Conservation (phyloP, 306 rosid genomes). For the Oxytropis ochrocephala region DNA sequence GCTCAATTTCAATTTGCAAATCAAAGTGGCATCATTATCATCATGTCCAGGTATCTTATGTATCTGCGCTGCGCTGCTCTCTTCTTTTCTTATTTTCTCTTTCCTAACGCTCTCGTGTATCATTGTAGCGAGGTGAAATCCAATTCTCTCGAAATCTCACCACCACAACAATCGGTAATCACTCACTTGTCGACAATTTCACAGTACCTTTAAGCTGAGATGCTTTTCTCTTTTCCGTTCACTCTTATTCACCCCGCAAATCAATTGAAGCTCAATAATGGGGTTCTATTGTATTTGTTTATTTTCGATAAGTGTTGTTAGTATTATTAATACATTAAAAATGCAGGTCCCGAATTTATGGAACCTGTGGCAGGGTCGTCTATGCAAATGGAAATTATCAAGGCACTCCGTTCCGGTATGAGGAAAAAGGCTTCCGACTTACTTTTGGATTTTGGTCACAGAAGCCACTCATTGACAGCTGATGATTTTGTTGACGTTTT, state of each 20-base stretch:
- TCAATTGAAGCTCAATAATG: neutral
- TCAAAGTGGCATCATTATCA: slow-evolving; percentile 29
- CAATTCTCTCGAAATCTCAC: neutral
- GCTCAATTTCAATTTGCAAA: slow-evolving; percentile 34
- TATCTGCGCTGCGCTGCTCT: neutral
- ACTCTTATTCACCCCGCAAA: neutral
- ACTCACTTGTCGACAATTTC: neutral
- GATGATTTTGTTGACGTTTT: slow-evolving; percentile 56
- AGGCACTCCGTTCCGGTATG: slow-evolving; percentile 55
- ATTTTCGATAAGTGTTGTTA: neutral
- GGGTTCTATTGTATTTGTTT: neutral
- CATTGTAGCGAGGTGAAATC: slow-evolving; percentile 8
- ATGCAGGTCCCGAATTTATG: slow-evolving; percentile 30
- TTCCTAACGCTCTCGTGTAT: neutral
- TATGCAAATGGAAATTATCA: slow-evolving; percentile 48
- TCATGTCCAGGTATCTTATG: slow-evolving; percentile 27
- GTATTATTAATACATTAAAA: neutral
- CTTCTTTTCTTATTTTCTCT: neutral
- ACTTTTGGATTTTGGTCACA: slow-evolving; percentile 47
- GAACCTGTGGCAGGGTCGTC: slow-evolving; percentile 28
- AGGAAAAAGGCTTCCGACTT: slow-evolving; percentile 56
- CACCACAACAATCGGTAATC: slow-evolving; percentile 20
- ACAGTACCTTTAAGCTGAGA: neutral
- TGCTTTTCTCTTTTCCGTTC: neutral
- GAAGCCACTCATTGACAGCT: slow-evolving; percentile 39